Conservation (phyloP, 129 eudicot genomes). For the Heracleum sosnowskyi region DNA sequence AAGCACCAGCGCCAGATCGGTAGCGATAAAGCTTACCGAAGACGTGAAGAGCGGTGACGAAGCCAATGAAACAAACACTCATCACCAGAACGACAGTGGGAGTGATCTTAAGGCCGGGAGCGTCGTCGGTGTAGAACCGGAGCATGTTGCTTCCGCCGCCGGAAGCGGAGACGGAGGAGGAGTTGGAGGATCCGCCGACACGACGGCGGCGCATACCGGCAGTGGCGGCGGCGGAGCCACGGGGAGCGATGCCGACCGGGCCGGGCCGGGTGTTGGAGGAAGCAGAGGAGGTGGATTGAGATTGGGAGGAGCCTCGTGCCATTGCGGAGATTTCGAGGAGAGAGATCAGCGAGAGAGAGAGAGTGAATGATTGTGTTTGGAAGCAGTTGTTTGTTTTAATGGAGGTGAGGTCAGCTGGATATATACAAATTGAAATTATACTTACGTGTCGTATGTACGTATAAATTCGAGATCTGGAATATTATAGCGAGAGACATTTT, state of each 20-base stretch:
- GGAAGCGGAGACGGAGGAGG: conserved; percentile 12
- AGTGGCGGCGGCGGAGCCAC: conserved; percentile 71
- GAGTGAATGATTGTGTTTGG: background rate
- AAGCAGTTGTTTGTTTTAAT: conserved; percentile 1
- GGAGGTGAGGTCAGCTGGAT: background rate
- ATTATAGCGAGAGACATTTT: background rate
- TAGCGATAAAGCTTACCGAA: conserved; percentile 68
- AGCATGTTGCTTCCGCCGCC: conserved; percentile 43
- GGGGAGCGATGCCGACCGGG: conserved; percentile 39
- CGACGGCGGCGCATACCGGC: conserved; percentile 77
- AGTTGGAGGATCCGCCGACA: conserved; percentile 23
- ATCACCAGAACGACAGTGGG: conserved; percentile 68
- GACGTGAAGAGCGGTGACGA: conserved; percentile 75
- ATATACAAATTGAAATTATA: no score
- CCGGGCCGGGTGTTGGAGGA: conserved; percentile 47
- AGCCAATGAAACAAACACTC: conserved; percentile 76
- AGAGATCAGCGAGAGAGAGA: background rate
- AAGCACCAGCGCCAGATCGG: conserved; percentile 36
- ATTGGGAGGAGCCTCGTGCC: conserved; percentile 72
- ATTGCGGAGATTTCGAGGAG: conserved; percentile 20
- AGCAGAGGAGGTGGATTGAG: conserved; percentile 40
- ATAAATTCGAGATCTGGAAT: background rate
- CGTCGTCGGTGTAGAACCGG: conserved; percentile 79
- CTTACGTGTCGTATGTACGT: background rate
- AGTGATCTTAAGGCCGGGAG: conserved; percentile 72